Evolutionary conservation across 2,329 filamentous ascomycete genomes (phyloP), one percentile per base, ranked within the genome.

Genomic region (Neodidymelliopsis sp.): DNA sequence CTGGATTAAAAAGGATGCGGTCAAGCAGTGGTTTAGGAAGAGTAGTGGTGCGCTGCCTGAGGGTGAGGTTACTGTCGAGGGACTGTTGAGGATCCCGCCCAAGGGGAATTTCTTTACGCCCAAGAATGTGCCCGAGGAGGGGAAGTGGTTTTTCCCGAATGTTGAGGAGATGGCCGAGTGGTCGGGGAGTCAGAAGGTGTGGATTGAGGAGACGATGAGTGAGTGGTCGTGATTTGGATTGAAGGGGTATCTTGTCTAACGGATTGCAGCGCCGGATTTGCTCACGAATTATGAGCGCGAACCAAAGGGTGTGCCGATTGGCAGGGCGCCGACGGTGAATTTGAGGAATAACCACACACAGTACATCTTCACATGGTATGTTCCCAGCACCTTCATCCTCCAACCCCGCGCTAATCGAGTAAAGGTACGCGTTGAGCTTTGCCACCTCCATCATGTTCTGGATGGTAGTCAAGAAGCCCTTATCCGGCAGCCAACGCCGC

Each of bases 51-150:
- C 85, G 1, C 61, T 97, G 59, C 88, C 89, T 0, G 71, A 67
- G 37, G 90, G 85, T 0, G 84, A 88, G 64, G 86, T 97, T 8
- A 83, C 81, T 0, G 85, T 99, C 2, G 86, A 96, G 75, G 94
- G 94, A 0, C 66, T 99, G 70, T 71, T 99, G 70, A 77, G 94
- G 51, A 85, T 94, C 76, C 93, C 93, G 7, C 96, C 90, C 84
- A 94, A 96, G 82, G 96, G 93, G 81, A 99, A 99, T 72, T 88
- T 92, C 83, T 99, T 99, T 72, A 99, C 94, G 46, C 94, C 94
- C 0, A 86, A 89, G 0, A 99, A 99, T 65, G 80, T 84, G 61
- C 93, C 93, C 0, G 87, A 92, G 60, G 85, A 86, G 67, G 84
- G 87, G 50, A 87, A 91, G 73, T 99, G 95, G 71, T 96, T 96